Evolutionary conservation across 768 basidiomycete species (phyloP), one percentile per base, ranked within the genome.

Genomic region (Boletus sp.): DNA sequence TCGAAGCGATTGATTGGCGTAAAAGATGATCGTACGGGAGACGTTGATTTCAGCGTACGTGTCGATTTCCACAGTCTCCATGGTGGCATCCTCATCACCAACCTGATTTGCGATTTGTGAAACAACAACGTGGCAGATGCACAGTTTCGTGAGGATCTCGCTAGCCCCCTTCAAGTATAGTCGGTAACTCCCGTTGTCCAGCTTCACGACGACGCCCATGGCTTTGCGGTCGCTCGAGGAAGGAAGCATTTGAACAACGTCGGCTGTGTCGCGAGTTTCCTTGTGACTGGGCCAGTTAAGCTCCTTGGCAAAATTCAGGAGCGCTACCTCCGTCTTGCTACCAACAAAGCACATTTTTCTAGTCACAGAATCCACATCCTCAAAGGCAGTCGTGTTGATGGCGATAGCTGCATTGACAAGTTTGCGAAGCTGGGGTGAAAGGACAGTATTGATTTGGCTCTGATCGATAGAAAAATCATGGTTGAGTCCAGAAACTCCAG

Each of bases 381-480:
- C 88, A 70, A 98, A 98, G 11, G 96, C 96, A 7, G 95, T 97
- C 3, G 93, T 93, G 72, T 98, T 98, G 70, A 95, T 74, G 17
- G 91, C 84, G 59, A 98, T 90, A 4, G 92, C 83, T 39, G 86
- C 83, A 66, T 96, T 96, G 69, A 97, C 79, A 1, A 96, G 74
- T 3, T 77, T 75, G 47, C 74, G 77, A 11, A 93, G 75, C 29
- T 82, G 74, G 0, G 80, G 79, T 0, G 84, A 76, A 32, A 96
- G 77, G 32, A 83, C 75, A 2, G 70, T 65, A 65, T 86, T 88
- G 49, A 99, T 77, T 47, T 87, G 74, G 11, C 74, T 67, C 68
- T 88, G 83, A 63, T 98, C 95, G 63, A 98, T 76, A 19, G 93
- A 88, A 66, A 98, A 97, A 70, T 98, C 97, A 19, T 78, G 69